Base-by-base conservation (phyloP, 176 grass and related monocot species). In the Eragrostis curvula region DNA sequence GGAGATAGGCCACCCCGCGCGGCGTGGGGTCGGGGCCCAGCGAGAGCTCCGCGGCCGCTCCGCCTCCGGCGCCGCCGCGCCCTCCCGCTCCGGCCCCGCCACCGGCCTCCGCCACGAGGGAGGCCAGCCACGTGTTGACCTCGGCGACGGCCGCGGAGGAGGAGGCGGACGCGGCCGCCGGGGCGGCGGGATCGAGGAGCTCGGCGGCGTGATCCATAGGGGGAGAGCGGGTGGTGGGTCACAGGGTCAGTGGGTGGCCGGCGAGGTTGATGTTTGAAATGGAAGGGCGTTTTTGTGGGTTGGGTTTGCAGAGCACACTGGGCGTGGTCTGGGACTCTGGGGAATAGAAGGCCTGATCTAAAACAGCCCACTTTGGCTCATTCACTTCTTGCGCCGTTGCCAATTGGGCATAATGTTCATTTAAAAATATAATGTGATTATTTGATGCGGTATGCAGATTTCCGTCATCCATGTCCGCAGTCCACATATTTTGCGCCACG, bases 121-220 rank as follows among this genome's bases (percentile, higher is more conserved):
- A 93, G 9, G 88, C 63, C 11, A 98, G 72, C 96, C 96, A 98
- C 11, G 92, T 63, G 36, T 89, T 94, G 43, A 98, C 88, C 66
- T 98, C 92, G 5, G 90, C 79, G 15, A 98, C 85, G 21, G 88
- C 75, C 0, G 88, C 40, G 18, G 90, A 66, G 42, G 92, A 85
- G 55, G 85, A 84, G 27, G 71, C 53, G 12, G 76, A 45, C 15
- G 73, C 79, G 86, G 90, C 46, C 17, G 75, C 21, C 18, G 81
- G 12, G 3, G 86, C 17, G 49, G 83, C 71, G 25, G 84, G 65
- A 58, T 94, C 90, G 55, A 93, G 90, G 58, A 88, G 80, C 6
- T 89, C 78, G 80, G 42, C 72, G 45, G 82, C 84, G 75, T 88
- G 87, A 79, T 94, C 90, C 87, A 93, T 98, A 5, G 76, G 45